Conservation (phyloP, 306 rosid genomes). For the Quercus wislizeni region DNA sequence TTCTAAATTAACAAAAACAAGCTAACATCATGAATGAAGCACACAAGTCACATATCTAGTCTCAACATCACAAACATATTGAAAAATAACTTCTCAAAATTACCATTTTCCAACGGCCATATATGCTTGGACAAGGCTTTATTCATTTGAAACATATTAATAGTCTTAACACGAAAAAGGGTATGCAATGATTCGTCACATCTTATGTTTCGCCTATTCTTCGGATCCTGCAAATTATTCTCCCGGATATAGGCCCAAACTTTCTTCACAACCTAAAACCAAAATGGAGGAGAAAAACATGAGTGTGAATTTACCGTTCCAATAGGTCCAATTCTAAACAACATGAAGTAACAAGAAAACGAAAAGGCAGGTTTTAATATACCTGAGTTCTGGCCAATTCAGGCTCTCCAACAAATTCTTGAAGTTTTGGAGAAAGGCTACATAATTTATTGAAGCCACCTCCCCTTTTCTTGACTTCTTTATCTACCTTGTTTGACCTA, state of each 20-base stretch:
- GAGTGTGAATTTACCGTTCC: not conserved
- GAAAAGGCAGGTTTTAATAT: too few species aligned
- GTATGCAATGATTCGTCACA: slow-evolving; percentile 19
- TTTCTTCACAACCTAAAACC: slow-evolving; percentile 31
- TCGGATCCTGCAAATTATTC: slow-evolving; percentile 39
- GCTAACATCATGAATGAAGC: not conserved
- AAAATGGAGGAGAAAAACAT: not conserved
- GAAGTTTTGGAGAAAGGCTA: slow-evolving; percentile 42
- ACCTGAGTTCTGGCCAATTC: slow-evolving; percentile 42
- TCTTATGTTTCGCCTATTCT: slow-evolving; percentile 25
- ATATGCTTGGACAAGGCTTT: too few species aligned
- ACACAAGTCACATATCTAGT: not conserved
- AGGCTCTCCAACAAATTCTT: slow-evolving; percentile 36
- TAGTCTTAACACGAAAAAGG: too few species aligned
- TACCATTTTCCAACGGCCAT: too few species aligned
- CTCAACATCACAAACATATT: not conserved
- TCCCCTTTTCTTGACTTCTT: too few species aligned
- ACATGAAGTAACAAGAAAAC: too few species aligned
- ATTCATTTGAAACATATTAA: too few species aligned
- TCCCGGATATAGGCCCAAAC: slow-evolving; percentile 15
- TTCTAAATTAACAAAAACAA: not conserved
- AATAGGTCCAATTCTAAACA: too few species aligned
- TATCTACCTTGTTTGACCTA: not conserved
- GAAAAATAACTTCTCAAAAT: not conserved
- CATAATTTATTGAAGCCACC: slow-evolving; percentile 38